Percentiles rank a stretch among this genome's conserved stretches.
These are phyloP conservation scores for Quercus engelmannii DNA, from an alignment of 306 rosid species.

Conservation along the genomic window DNA sequence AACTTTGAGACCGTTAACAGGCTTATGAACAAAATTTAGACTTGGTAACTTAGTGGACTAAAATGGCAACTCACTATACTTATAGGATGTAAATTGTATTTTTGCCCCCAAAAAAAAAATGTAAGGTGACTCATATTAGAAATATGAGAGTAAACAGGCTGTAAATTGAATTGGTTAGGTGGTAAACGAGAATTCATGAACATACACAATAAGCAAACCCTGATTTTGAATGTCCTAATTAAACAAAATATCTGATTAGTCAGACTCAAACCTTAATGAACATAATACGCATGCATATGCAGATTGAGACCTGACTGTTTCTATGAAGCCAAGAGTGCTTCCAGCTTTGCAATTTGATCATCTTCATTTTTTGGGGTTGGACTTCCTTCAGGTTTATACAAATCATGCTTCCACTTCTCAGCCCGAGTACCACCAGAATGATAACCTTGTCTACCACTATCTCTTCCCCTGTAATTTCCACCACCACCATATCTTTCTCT, in stretches of 20 bases:
- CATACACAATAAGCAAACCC: not conserved
- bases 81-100: no score
- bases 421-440: slow-evolving; percentile 35
- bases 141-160: not conserved
- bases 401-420: slow-evolving; percentile 92
- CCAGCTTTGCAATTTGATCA: slow-evolving; percentile 91
- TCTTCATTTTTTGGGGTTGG: slow-evolving; percentile 83
- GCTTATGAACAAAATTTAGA: no score
- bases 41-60: no score
- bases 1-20: no score
- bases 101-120: not conserved
- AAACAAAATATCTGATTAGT: not conserved
- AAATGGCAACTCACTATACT: no score
- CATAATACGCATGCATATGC: not conserved
- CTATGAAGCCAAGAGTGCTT: slow-evolving; percentile 79
- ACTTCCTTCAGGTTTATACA: slow-evolving; percentile 67
- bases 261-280: not conserved
- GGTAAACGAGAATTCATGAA: not conserved
- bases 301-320: slow-evolving; percentile 9
- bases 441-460: slow-evolving; percentile 54
- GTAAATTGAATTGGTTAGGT: not conserved
- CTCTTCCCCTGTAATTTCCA: slow-evolving; percentile 57
- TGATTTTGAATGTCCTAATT: not conserved
- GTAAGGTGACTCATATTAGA: not conserved
- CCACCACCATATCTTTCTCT: slow-evolving; percentile 56